Conservation (phyloP, 2,329 filamentous ascomycete genomes). For the Bimuria novae-zelandiae region DNA sequence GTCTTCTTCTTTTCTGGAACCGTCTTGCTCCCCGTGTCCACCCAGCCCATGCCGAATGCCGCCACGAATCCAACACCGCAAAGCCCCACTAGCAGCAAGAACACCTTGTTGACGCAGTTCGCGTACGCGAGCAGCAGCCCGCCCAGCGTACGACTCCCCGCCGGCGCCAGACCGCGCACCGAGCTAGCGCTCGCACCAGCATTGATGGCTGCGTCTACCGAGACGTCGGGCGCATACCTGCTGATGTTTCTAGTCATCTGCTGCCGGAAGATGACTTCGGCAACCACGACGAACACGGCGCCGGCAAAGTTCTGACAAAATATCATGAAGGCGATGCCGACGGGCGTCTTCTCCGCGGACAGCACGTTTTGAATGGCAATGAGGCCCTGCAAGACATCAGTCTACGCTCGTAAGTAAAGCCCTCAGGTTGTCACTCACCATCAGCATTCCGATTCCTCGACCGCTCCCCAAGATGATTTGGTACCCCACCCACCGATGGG, state of each 20-base stretch:
- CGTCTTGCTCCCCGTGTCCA: constrained; percentile 3
- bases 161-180: constrained; percentile 5
- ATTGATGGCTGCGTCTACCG: not conserved
- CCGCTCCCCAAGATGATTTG: constrained; percentile 29
- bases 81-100: not conserved
- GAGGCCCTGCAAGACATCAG: constrained; percentile 26
- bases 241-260: constrained; percentile 5
- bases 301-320: constrained; percentile 49
- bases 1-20: not conserved
- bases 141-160: constrained; percentile 4
- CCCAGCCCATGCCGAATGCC: constrained; percentile 10
- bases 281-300: constrained; percentile 48
- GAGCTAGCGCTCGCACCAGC: constrained; percentile 7
- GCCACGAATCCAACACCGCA: not conserved
- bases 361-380: constrained; percentile 46
- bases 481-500: constrained; percentile 23
- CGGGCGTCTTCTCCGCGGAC: constrained; percentile 37
- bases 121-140: constrained; percentile 8
- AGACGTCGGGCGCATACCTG: constrained; percentile 10
- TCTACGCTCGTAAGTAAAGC: not conserved
- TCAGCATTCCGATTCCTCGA: constrained; percentile 47
- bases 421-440: not conserved
- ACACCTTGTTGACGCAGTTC: not conserved
- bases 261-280: constrained; percentile 39
- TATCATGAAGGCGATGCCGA: constrained; percentile 34